Base-by-base conservation (phyloP, 2,329 filamentous ascomycete species). In the Aureobasidium sp. region DNA sequence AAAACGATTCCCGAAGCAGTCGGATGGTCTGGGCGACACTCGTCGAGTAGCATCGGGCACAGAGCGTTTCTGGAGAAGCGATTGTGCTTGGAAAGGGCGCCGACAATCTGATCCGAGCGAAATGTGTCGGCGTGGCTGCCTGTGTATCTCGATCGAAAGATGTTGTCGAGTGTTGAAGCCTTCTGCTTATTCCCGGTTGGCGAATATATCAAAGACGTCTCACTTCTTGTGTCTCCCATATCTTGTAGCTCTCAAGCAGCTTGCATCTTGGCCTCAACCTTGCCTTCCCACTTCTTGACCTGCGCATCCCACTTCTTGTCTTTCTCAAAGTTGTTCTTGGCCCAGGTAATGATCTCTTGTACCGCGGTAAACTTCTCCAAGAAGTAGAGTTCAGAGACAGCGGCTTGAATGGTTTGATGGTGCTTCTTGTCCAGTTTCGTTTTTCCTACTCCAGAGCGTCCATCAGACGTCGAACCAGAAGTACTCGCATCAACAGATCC, bases 311-410 rank as follows among this genome's bases (percentile, higher is more conserved):
- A 60, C 52, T 64, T 48, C 36, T 49, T 60, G 31, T 71, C 69
- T 17, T 69, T 61, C 29, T 57, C 64, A 65, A 68, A 71, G 12
- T 51, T 22, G 27, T 61, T 62, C 53, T 57, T 58, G 4, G 72
- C 67, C 58, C 66, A 62, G 25, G 57, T 60, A 58, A 70, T 70
- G 2, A 73, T 45, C 37, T 62, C 62, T 9, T 68, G 36, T 3
- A 72, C 63, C 62, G 77, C 74, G 68, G 83, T 80, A 66, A 85
- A 86, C 66, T 81, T 79, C 69, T 81, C 80, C 67, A 83, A 81
- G 64, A 81, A 78, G 39, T 80, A 80, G 76, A 87, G 84, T 52
- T 87, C 79, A 11, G 80, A 77, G 31, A 86, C 72, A 58, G 86
- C 84, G 8, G 80, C 81, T 36, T 75, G 73, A 47, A 84, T 77